These are phyloP conservation scores for Lyophyllum atratum DNA, from an alignment of 768 basidiomycete species.

Conservation along the genomic window DNA sequence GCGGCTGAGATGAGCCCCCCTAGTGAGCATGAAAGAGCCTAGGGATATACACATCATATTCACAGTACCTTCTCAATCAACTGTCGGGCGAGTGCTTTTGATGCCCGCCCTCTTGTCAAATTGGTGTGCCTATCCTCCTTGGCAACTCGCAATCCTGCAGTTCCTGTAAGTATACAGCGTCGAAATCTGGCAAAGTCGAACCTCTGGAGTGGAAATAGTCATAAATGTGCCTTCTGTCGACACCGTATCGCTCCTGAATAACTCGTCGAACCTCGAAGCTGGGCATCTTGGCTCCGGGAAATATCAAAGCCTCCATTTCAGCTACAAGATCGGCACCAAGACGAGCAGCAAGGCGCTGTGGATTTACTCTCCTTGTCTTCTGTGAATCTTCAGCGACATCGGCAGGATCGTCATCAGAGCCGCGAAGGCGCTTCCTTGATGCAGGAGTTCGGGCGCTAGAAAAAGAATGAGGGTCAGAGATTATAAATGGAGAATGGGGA, in stretches of 20 bases:
- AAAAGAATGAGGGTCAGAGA: constrained; percentile 6
- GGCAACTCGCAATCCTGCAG: constrained; percentile 60
- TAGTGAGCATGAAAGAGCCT: neutral
- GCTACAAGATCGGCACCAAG: constrained; percentile 66
- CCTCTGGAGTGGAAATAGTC: constrained; percentile 76
- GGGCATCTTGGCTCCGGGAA: constrained; percentile 78
- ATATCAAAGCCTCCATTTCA: constrained; percentile 72
- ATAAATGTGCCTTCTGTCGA: constrained; percentile 75
- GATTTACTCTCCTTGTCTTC: constrained; percentile 61
- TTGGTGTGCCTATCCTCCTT: constrained; percentile 66
- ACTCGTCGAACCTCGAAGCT: constrained; percentile 69
- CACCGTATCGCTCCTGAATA: constrained; percentile 68
- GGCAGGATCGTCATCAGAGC: constrained; percentile 8
- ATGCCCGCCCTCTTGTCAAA: constrained; percentile 42
- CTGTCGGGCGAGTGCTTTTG: constrained; percentile 28
- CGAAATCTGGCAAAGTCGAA: constrained; percentile 19
- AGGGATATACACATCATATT: neutral
- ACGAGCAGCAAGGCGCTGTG: constrained; percentile 66
- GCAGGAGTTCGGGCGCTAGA: neutral
- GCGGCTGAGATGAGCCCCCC: neutral
- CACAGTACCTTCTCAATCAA: constrained; percentile 6
- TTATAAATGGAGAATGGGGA: constrained; percentile 13
- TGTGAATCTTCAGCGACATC: constrained; percentile 34
- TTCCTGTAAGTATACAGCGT: constrained; percentile 18
- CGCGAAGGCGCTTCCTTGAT: constrained; percentile 10